Base-by-base conservation (phyloP, 139 green algal species). In the Pycnococcus provasolii region DNA sequence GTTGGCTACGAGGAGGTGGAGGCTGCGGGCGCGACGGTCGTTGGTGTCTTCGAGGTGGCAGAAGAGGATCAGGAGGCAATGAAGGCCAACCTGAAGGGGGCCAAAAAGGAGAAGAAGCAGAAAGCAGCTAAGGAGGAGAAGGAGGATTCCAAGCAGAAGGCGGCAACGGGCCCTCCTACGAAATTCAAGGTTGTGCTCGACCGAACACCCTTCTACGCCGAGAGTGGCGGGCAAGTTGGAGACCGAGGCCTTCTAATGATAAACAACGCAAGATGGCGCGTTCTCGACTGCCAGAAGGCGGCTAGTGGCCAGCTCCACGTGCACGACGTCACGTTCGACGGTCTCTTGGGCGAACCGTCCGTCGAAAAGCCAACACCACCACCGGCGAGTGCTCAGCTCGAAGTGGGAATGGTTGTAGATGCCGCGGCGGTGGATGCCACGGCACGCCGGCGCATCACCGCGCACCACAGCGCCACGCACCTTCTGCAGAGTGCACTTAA, bases 391-490 rank as follows among this genome's bases (percentile, higher is more conserved):
- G 50, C 11, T 13, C 50, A 13, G 50, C 50, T 11, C 50, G 50
- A 13, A 37, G 50, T 66, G 46, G 60, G 15, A 41, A 54, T 58
- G 6, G 26, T 26, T 26, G 26, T 26, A 26, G 26, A 26, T 44
- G 59, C 45, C 1, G 85, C 84, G 0, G 42, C 58, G 26, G 87
- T 95, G 66, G 85, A 94, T 58, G 45, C 50, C 7, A 42, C 26
- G 1, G 55, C 82, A 39, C 72, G 85, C 1, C 71, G 74, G 8
- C 73, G 67, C 44, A 51, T 45, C 4, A 66, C 48, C 15, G 65
- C 64, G 9, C 81, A 96, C 76, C 90, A 96, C 84, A 95, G 89
- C 0, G 88, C 90, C 37, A 96, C 90, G 0, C 90, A 96, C 79
- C 82, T 96, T 57, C 80, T 96, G 58, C 88, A 85, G 58, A 42